Conservation (phyloP, 2,329 filamentous ascomycete genomes). For the Colletotrichum tanaceti region DNA sequence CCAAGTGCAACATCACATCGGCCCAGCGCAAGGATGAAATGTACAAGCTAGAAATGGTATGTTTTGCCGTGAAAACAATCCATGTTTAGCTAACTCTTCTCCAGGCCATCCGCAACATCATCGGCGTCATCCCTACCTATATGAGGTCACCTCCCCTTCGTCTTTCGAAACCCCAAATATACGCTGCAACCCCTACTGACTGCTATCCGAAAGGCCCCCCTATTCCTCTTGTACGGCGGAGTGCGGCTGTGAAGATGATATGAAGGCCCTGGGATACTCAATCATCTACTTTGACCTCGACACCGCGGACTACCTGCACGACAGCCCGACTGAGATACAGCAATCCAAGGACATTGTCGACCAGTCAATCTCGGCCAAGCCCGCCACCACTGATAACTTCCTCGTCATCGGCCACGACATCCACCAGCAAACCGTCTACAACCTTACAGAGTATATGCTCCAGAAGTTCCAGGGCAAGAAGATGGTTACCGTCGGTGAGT, state of each 20-base stretch:
- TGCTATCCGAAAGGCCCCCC: slow-evolving; percentile 47
- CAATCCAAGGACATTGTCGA: slow-evolving; percentile 52
- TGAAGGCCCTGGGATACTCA: slow-evolving; percentile 50
- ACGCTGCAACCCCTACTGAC: not conserved
- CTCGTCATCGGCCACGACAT: slow-evolving; percentile 54
- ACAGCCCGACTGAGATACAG: slow-evolving; percentile 48
- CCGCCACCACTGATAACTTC: slow-evolving; percentile 43
- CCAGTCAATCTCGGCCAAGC: slow-evolving; percentile 46
- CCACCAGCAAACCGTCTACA: slow-evolving; percentile 54
- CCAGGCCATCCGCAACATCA: slow-evolving; percentile 62
- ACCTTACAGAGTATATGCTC: slow-evolving; percentile 53
- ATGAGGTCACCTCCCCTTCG: slow-evolving; percentile 49
- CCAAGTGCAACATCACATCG: slow-evolving; percentile 43
- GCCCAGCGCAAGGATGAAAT: slow-evolving; percentile 54
- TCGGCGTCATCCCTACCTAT: slow-evolving; percentile 66
- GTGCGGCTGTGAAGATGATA: slow-evolving; percentile 31
- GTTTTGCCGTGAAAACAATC: not conserved
- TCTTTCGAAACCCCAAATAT: not conserved
- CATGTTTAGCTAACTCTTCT: slow-evolving; percentile 56
- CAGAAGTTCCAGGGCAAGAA: slow-evolving; percentile 52
- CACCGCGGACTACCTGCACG: slow-evolving; percentile 51
- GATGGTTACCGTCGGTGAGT: slow-evolving; percentile 62
- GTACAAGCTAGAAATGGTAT: slow-evolving; percentile 38
- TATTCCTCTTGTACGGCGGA: slow-evolving; percentile 56
- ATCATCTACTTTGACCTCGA: slow-evolving; percentile 53